phyloP scores from a whole-genome alignment of 2,329 filamentous ascomycete species.

The Colletotrichum plurivorum region DNA sequence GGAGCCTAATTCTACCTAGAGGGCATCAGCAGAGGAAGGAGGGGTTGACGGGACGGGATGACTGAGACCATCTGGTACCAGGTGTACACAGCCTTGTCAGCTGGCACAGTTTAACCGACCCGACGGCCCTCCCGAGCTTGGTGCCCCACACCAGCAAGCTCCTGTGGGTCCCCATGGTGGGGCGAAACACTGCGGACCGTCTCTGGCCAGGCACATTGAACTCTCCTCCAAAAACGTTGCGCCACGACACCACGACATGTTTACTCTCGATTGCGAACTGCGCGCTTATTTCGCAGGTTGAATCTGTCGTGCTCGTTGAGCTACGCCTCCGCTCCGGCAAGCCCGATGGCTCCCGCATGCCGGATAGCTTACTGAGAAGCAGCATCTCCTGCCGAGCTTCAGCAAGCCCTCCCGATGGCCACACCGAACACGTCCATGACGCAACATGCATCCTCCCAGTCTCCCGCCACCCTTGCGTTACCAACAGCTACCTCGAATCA shows the following conservation, averaged over 20 bases:
- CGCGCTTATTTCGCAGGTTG: background rate
- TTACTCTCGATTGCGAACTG: background rate
- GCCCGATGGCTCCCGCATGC: too few relatives aligned
- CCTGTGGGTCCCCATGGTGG: background rate
- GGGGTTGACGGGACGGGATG: too few relatives aligned
- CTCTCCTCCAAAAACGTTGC: background rate
- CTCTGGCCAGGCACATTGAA: slow-evolving; percentile 1
- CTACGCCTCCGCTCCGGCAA: too few relatives aligned
- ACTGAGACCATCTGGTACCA: too few relatives aligned
- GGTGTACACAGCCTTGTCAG: too few relatives aligned
- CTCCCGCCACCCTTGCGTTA: background rate
- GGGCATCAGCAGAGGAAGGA: too few relatives aligned
- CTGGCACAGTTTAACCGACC: too few relatives aligned
- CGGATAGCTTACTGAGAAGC: background rate
- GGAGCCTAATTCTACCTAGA: too few relatives aligned
- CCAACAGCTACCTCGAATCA: slow-evolving; percentile 7
- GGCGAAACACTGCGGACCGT: background rate
- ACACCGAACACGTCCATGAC: slow-evolving; percentile 15
- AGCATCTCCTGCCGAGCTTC: too few relatives aligned
- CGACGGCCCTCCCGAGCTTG: too few relatives aligned
- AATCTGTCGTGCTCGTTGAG: too few relatives aligned
- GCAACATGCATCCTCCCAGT: slow-evolving; percentile 5
- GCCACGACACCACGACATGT: background rate
- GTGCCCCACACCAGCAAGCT: too few relatives aligned
- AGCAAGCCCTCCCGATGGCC: background rate